These are phyloP conservation scores for Chlamydomonas sp. DNA, from an alignment of 139 green algal species.

Conservation along the genomic window DNA sequence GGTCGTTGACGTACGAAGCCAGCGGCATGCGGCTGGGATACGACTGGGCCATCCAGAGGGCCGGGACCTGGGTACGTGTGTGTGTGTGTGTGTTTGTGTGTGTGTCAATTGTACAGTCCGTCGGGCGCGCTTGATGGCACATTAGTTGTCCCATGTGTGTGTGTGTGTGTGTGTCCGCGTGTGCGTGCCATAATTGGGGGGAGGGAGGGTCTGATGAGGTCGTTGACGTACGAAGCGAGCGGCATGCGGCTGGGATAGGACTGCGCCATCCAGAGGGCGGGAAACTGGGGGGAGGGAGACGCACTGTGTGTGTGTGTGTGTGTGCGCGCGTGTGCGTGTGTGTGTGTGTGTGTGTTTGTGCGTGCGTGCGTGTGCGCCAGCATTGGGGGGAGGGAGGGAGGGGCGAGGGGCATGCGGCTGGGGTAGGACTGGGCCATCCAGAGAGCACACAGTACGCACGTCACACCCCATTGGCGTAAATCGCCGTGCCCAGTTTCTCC, in stretches of 20 bases:
- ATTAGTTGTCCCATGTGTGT: no score
- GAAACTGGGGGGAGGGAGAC: conserved; percentile 33
- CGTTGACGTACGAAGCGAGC: conserved; percentile 56
- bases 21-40: conserved; percentile 73
- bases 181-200: no score
- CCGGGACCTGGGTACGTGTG: no score
- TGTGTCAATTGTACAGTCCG: no score
- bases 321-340: background rate
- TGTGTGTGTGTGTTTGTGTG: no score
- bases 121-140: no score
- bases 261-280: conserved; percentile 53
- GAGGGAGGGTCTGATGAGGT: no score
- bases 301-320: background rate
- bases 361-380: background rate
- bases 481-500: conserved; percentile 18
- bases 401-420: conserved; percentile 58
- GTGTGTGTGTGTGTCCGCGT: no score
- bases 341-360: background rate
- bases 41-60: conserved; percentile 50
- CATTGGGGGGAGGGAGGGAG: no score
- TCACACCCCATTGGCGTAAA: background rate
- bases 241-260: conserved; percentile 68
- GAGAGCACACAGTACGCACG: conserved; percentile 2
- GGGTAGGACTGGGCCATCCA: conserved; percentile 64
- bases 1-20: conserved; percentile 45